Evolutionary conservation across 148 eudicot species (phyloP).

Genomic region (Simmondsia chinensis): DNA sequence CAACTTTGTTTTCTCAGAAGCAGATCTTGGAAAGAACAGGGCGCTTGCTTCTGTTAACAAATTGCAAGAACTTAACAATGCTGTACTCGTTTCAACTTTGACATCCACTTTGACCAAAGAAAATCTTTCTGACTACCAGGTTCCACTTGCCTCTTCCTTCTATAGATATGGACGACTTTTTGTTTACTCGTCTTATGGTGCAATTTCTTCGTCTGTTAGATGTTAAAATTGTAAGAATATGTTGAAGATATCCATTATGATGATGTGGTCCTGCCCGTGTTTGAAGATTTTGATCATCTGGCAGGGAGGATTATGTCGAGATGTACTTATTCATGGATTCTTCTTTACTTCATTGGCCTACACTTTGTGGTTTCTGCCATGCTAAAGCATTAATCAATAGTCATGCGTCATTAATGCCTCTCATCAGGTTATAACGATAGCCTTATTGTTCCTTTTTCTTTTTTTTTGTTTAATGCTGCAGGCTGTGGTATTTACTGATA

Average conservation of each 20-base stretch:
- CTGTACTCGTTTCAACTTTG: constrained; percentile 49
- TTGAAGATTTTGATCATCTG: too few species aligned
- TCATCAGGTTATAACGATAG: background rate
- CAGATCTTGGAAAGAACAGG: constrained; percentile 64
- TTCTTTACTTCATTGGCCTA: too few species aligned
- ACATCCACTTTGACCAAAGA: constrained; percentile 32
- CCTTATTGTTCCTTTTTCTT: background rate
- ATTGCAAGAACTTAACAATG: constrained; percentile 68
- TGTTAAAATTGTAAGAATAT: too few species aligned
- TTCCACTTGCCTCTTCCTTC: constrained; percentile 7
- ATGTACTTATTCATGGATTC: too few species aligned
- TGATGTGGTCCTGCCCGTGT: too few species aligned
- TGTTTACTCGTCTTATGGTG: too few species aligned
- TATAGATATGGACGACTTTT: background rate
- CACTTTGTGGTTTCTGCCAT: too few species aligned
- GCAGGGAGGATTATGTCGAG: too few species aligned
- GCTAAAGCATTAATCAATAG: too few species aligned
- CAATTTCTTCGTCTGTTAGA: too few species aligned
- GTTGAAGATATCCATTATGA: too few species aligned
- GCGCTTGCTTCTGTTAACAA: constrained; percentile 57
- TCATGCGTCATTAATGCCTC: background rate
- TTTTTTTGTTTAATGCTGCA: constrained; percentile 28
- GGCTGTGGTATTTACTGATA: constrained; percentile 66
- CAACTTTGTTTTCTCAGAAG: constrained; percentile 56
- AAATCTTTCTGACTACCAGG: constrained; percentile 62